Evolutionary conservation across 371 early-diverging fungal genomes (phyloP), one percentile per base, ranked within the genome.

Genomic region (Syncephalastrum racemosum): DNA sequence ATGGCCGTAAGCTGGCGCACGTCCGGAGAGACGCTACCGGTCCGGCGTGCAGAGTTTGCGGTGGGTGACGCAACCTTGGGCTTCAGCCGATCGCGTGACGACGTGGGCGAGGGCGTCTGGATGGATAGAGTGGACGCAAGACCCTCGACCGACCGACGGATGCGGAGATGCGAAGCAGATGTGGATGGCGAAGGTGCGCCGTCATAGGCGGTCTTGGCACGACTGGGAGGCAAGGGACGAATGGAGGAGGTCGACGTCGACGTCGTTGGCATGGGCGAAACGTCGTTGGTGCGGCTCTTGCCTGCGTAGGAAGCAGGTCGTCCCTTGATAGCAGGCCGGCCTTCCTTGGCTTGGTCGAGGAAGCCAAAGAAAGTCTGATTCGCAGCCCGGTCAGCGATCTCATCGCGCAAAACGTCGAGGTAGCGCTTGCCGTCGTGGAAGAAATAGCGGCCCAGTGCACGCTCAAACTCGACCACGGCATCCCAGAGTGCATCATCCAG

Each of bases 291-390:
- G 36, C 36, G 36, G 36, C 36, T 31, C 10, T 10, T 31, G 36
- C 36, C 36, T 2, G 36, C 36, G 36, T 31, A 31, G 36, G 36
- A 31, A 12, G 36, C 36, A 8, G 36, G 36, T 0, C 36, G 36
- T 7, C 10, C 10, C 36, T 31, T 31, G 36, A 2, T 31, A 12
- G 36, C 10, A 31, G 36, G 36, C 5, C 36, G 36, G 2, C 36
- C 75, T 49, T 68, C 71, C 2, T 75, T 50, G 24, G 75, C 77
- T 49, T 31, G 36, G 36, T 31, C 36, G 36, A 84, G 63, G 50
- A 86, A 85, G 16, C 87, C 85, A 70, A 90, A 88, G 40, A 88
- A 82, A 2, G 87, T 82, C 56, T 85, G 85, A 47, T 85, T 87
- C 18, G 89, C 80, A 56, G 85, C 81, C 54, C 89, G 79, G 42